A percentile compares a stretch with the other conserved stretches of the same genome.
These are phyloP conservation scores for Sarcomyxa edulis DNA, from an alignment of 768 basidiomycete genomes.

Conservation along the genomic window DNA sequence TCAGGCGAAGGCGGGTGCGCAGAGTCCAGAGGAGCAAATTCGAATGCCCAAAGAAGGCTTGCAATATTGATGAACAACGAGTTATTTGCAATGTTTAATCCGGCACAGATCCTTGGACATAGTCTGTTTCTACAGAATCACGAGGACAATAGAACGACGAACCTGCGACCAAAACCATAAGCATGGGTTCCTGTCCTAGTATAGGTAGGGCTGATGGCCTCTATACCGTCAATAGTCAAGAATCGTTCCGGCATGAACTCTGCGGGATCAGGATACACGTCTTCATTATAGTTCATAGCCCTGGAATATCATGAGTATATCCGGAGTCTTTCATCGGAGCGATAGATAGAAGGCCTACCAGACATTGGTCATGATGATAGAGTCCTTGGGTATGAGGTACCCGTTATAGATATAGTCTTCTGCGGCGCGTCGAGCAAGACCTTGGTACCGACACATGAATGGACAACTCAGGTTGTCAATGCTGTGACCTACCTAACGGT, in stretches of 20 bases:
- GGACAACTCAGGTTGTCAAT: too few species aligned
- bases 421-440: slow-evolving; percentile 8
- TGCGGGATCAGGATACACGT: not conserved
- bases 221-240: too few species aligned
- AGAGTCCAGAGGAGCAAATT: too few species aligned
- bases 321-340: too few species aligned
- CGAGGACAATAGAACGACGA: too few species aligned
- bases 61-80: slow-evolving; percentile 1
- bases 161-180: too few species aligned
- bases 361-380: slow-evolving; percentile 12
- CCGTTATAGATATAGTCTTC: slow-evolving; percentile 28
- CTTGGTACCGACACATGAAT: slow-evolving; percentile 10
- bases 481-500: too few species aligned
- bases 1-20: too few species aligned
- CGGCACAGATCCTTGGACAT: not conserved
- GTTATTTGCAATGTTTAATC: not conserved
- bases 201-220: too few species aligned
- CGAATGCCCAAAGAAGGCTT: not conserved
- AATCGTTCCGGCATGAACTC: slow-evolving; percentile 5
- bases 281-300: not conserved
- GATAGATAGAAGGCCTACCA: too few species aligned
- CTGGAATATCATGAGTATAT: not conserved
- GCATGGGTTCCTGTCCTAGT: too few species aligned
- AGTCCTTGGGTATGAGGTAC: slow-evolving; percentile 27
- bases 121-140: too few species aligned